phyloP scores from a whole-genome alignment of 257 asterid genomes.

The Buddleja alternifolia region DNA sequence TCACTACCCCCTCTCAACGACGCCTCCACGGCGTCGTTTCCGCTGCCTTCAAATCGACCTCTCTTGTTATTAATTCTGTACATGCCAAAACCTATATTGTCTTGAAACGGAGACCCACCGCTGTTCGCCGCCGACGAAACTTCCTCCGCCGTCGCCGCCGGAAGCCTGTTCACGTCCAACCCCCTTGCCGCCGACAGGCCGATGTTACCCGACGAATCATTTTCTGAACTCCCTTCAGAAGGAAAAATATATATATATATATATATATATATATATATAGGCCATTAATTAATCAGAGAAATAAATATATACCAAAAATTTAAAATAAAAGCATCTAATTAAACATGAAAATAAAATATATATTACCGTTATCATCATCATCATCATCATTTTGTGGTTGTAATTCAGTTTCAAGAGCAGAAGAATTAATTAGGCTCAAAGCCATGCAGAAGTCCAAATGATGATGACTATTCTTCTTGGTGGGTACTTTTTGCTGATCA shows the following conservation, averaged over 20 bases:
- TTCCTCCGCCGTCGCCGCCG: slow-evolving; percentile 62
- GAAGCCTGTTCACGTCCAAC: slow-evolving; percentile 54
- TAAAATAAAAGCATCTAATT: no score
- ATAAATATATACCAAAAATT: no score
- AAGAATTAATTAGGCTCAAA: slow-evolving; percentile 47
- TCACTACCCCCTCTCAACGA: slow-evolving; percentile 66
- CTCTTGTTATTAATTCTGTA: slow-evolving; percentile 39
- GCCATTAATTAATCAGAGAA: no score
- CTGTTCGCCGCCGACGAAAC: slow-evolving; percentile 70
- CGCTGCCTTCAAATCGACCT: slow-evolving; percentile 29
- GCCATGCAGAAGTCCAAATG: slow-evolving; percentile 57
- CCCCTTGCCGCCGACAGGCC: slow-evolving; percentile 45
- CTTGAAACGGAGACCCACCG: slow-evolving; percentile 57
- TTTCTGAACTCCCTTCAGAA: slow-evolving; percentile 72
- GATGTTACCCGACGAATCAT: slow-evolving; percentile 65
- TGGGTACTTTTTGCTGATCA: slow-evolving; percentile 12
- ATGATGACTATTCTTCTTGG: slow-evolving; percentile 19
- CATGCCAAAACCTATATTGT: slow-evolving; percentile 44
- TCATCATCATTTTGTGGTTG: slow-evolving; percentile 21
- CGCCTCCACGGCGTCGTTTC: slow-evolving; percentile 55
- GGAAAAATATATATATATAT: not conserved
- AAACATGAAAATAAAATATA: no score
- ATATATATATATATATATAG: no score
- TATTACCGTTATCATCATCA: slow-evolving; percentile 54
- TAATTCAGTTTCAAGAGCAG: slow-evolving; percentile 25